Base-by-base conservation (phyloP, 495 filamentous ascomycete species). In the Friedmanniomyces endolithicus region DNA sequence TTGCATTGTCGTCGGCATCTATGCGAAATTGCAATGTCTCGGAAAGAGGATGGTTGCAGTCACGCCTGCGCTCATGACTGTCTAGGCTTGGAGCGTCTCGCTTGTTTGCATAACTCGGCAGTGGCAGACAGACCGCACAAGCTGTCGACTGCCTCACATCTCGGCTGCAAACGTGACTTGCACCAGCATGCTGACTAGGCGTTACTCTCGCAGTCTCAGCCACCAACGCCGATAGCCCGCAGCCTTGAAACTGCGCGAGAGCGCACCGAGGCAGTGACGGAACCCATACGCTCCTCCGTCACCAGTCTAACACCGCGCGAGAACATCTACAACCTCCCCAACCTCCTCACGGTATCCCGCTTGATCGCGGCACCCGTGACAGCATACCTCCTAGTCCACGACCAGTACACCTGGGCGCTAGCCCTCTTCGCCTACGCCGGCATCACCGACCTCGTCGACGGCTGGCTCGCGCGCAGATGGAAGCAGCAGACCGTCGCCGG, bases 291-390 rank as follows among this genome's bases (percentile, higher is more conserved):
- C 66, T 65, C 70, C 64, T 60, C 75, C 52, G 66, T 84, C 17
- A 76, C 79, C 11, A 65, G 72, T 33, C 70, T 84, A 20, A 68
- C 75, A 1, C 75, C 74, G 29, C 89, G 83, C 63, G 92, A 98
- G 69, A 92, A 98, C 62, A 95, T 98, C 66, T 95, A 94, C 74
- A 98, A 85, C 41, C 61, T 98, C 45, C 92, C 92, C 25, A 98
- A 98, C 68, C 71, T 89, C 56, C 79, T 98, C 56, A 98, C 92
- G 27, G 82, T 92, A 65, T 84, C 87, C 6, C 85, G 92, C 12
- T 77, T 98, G 34, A 56, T 94, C 45, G 83, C 87, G 1, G 86
- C 90, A 0, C 92, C 92, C 0, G 73, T 85, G 45, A 82, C 97
- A 48, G 90, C 92, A 45, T 97, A 95, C 68, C 79, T 94, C 11